Base-by-base conservation (phyloP, 2,329 filamentous ascomycete species). In the Fusarium sororula region DNA sequence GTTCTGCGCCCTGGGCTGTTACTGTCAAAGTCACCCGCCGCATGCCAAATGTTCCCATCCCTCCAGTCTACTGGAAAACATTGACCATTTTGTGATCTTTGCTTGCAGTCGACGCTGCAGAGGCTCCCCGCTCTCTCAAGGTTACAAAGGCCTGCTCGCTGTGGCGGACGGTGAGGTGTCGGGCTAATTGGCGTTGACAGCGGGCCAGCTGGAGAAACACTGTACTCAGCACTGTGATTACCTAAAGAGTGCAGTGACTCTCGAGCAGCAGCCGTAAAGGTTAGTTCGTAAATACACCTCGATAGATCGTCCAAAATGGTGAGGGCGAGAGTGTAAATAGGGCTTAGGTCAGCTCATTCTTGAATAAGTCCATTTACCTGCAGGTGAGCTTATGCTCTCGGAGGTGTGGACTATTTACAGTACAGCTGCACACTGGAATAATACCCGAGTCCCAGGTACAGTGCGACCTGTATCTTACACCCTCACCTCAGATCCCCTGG, bases 361-460 rank as follows among this genome's bases (percentile, higher is more conserved):
- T 53, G 32, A 63, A 50, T 55, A 48, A 47, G 61, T 65, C n/a
- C 50, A 51, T 63, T 45, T 35, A 28, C 45, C 59, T 70, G 67
- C 60, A 70, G 53, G 60, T 74, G 71, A 73, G 71, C 70, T 74
- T 73, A 73, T 71, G 56, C 41, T 37, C 26, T 67, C 62, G 61
- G 65, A 71, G 54, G 68, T 62, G 68, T 68, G 57, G 53, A 72
- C 68, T 59, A 68, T 56, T 72, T 64, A 68, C 54, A 71, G 56
- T 44, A 41, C 42, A 62, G 45, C n/a, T 63, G 39, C 59, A 50
- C 45, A 26, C 32, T 45, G 24, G 17, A 39, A 28, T 28, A 59
- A 58, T 45, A 26, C 20, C 42, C 30, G 15, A 59, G 54, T 20
- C n/a, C 28, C 26, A 17, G 1, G 15, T 56, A 75, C 72, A 69